A percentile compares a stretch with the other conserved stretches of the same genome.
These are phyloP conservation scores for Barnettozyma botsteinii DNA, from an alignment of 805 yeast genomes.

Conservation along the genomic window DNA sequence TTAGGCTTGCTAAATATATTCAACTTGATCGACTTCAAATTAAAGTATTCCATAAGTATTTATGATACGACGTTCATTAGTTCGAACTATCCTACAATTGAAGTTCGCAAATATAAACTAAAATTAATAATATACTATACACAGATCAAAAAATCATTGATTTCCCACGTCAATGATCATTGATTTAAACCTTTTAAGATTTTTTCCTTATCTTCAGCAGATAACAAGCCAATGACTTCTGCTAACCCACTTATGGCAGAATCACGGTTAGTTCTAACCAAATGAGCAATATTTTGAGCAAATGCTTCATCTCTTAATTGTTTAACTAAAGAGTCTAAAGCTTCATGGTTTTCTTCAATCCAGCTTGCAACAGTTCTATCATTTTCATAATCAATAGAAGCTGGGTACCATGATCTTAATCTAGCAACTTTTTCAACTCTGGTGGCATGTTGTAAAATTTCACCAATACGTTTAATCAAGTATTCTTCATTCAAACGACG, in stretches of 20 bases:
- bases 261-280: conserved; percentile 50
- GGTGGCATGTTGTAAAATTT: conserved; percentile 50
- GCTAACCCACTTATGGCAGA: conserved; percentile 49
- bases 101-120: background rate
- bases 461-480: conserved; percentile 66
- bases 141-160: background rate
- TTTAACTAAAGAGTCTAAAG: conserved; percentile 54
- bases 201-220: conserved; percentile 49
- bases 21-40: no score
- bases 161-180: background rate
- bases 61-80: no score
- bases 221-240: conserved; percentile 46
- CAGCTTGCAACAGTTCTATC: conserved; percentile 78
- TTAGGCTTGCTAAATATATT: no score
- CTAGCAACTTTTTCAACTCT: conserved; percentile 83
- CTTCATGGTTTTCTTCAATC: conserved; percentile 73
- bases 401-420: conserved; percentile 81
- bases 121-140: conserved; percentile 2
- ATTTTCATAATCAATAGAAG: conserved; percentile 57
- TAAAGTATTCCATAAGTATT: no score
- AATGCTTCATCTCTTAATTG: conserved; percentile 61
- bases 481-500: conserved; percentile 93
- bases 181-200: conserved; percentile 25
- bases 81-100: no score
- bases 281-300: conserved; percentile 56